These are phyloP conservation scores for Tetrahymena borealis DNA, from an alignment of 73 alveolate genomes.

Conservation along the genomic window DNA sequence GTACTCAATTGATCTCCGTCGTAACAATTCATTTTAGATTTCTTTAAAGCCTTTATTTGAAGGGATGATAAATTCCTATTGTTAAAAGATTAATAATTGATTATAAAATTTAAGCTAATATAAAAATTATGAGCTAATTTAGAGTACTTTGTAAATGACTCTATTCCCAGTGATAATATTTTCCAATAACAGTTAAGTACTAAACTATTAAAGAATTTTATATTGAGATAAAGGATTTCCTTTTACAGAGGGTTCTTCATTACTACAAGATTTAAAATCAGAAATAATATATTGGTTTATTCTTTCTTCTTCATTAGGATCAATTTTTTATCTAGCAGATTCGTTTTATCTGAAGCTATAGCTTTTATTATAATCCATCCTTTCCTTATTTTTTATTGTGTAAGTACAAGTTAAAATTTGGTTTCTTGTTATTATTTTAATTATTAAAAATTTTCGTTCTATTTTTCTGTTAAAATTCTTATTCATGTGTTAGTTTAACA, in stretches of 20 bases:
- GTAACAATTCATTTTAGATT: background rate
- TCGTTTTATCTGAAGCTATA: background rate
- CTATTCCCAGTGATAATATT: background rate
- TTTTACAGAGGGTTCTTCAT: background rate
- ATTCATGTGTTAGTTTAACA: background rate
- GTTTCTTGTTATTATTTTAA: background rate
- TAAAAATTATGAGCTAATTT: background rate
- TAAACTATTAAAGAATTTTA: background rate
- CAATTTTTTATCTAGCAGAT: background rate
- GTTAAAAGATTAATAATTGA: background rate
- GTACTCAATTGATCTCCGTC: background rate
- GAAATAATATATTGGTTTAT: background rate
- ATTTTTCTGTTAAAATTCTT: background rate
- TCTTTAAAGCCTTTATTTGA: background rate
- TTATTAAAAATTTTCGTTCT: background rate
- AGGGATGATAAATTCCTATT: background rate
- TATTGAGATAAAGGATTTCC: background rate
- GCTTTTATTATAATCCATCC: background rate
- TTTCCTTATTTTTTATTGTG: background rate
- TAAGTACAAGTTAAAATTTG: background rate
- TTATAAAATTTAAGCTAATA: background rate
- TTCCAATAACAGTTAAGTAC: background rate
- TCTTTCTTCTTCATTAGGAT: background rate
- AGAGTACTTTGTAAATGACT: background rate
- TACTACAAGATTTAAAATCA: background rate